phyloP scores from a whole-genome alignment of 2,329 filamentous ascomycete species.

The Rutstroemia sp. region DNA sequence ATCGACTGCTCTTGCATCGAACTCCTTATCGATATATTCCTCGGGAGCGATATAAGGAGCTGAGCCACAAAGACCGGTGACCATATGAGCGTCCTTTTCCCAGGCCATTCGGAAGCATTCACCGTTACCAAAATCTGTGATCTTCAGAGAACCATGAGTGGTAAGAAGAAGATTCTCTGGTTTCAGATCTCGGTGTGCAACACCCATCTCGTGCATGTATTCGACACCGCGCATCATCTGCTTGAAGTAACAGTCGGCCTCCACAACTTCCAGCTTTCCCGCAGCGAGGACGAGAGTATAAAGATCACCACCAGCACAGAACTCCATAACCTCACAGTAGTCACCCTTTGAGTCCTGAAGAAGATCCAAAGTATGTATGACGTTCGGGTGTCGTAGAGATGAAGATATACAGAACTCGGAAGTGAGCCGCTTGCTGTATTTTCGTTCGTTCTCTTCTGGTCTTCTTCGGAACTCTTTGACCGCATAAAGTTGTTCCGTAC shows the following conservation, averaged over 20 bases:
- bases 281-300: conserved; percentile 89
- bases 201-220: conserved; percentile 99
- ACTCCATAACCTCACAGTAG: conserved; percentile 99
- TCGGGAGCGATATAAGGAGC: conserved; percentile 97
- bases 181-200: conserved; percentile 40
- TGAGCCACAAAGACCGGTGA: conserved; percentile 89
- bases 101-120: conserved; percentile 99
- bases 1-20: conserved; percentile 94
- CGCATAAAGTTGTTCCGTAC: conserved; percentile 84
- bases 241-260: conserved; percentile 98
- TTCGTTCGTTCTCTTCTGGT: conserved; percentile 90
- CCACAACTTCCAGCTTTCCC: conserved; percentile 81
- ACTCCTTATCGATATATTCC: conserved; percentile 91
- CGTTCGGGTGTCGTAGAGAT: conserved; percentile 90
- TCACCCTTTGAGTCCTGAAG: conserved; percentile 94
- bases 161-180: conserved; percentile 94
- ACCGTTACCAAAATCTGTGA: conserved; percentile 97
- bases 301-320: conserved; percentile 90
- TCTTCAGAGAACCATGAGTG: conserved; percentile 86
- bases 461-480: conserved; percentile 97
- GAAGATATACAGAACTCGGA: conserved; percentile 99
- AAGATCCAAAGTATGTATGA: conserved; percentile 94
- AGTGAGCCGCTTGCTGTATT: conserved; percentile 94
- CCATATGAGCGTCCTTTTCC: conserved; percentile 98
- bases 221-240: conserved; percentile 98